Percentiles rank a stretch among this genome's conserved stretches.
phyloP scores from a whole-genome alignment of 805 yeast genomes.

The Ogataea wickerhamii region DNA sequence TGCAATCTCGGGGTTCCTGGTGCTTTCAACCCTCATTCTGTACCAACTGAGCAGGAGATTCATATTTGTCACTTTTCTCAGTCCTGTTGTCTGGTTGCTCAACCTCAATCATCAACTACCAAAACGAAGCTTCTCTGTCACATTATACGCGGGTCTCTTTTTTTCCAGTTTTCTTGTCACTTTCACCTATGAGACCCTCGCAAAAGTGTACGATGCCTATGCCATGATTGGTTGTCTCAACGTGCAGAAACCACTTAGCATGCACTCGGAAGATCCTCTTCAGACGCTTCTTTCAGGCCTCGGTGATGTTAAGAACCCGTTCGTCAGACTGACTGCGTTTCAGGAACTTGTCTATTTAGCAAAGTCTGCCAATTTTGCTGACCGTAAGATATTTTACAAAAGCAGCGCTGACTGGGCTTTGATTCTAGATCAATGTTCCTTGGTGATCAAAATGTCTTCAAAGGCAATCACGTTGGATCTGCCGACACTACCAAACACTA shows the following conservation, averaged over 20 bases:
- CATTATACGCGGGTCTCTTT: constrained; percentile 30
- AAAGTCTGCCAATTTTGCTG: constrained; percentile 42
- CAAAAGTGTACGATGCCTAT: constrained; percentile 59
- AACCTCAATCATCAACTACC: constrained; percentile 43
- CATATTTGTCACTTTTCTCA: constrained; percentile 38
- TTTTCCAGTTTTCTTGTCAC: constrained; percentile 35
- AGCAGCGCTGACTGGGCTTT: constrained; percentile 49
- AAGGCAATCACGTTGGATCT: constrained; percentile 25
- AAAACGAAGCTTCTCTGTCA: constrained; percentile 32
- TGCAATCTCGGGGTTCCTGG: constrained; percentile 29
- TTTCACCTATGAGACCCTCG: constrained; percentile 51
- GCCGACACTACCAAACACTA: constrained; percentile 5
- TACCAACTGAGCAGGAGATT: constrained; percentile 39
- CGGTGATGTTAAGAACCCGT: constrained; percentile 42
- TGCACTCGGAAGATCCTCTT: constrained; percentile 57
- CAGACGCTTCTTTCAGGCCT: constrained; percentile 64
- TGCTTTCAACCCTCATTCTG: constrained; percentile 36
- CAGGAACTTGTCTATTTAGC: constrained; percentile 71
- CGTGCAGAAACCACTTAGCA: constrained; percentile 57
- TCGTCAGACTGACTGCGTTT: constrained; percentile 62
- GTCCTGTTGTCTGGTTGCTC: constrained; percentile 29
- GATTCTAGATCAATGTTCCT: constrained; percentile 56
- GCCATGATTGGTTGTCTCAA: constrained; percentile 70
- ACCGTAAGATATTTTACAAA: constrained; percentile 53
- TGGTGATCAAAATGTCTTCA: constrained; percentile 43